Conservation (phyloP, 192 early-diverging fungal species). For the Coemansia aciculifera region DNA sequence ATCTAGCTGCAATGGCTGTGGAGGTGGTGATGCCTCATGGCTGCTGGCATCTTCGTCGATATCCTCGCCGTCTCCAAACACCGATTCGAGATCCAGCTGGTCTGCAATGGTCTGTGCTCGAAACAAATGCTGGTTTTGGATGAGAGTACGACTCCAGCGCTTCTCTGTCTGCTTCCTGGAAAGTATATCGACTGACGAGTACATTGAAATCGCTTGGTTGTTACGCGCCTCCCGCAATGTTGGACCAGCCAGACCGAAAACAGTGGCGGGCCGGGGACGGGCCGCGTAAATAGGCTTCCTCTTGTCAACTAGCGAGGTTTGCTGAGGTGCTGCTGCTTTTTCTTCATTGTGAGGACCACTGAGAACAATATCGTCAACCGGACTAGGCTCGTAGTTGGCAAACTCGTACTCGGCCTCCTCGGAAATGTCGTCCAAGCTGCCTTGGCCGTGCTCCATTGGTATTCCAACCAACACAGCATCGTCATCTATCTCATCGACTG, state of each 20-base stretch:
- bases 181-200: constrained; percentile 20
- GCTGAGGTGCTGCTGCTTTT: neutral
- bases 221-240: neutral
- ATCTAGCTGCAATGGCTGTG: constrained; percentile 42
- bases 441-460: neutral
- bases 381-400: constrained; percentile 19
- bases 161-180: constrained; percentile 38
- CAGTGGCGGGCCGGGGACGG: constrained; percentile 16
- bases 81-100: constrained; percentile 3
- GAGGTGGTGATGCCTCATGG: neutral
- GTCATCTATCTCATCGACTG: neutral
- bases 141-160: constrained; percentile 51
- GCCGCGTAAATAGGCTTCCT: constrained; percentile 10
- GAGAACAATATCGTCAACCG: constrained; percentile 1
- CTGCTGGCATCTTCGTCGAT: neutral
- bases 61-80: neutral
- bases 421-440: constrained; percentile 21
- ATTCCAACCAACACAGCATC: constrained; percentile 1
- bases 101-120: constrained; percentile 10
- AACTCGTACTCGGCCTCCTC: constrained; percentile 27
- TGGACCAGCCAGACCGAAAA: neutral
- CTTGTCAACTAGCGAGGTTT: constrained; percentile 4
- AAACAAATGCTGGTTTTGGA: constrained; percentile 54
- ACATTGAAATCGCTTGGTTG: constrained; percentile 24
- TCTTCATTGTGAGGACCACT: neutral